These are phyloP conservation scores for Russula virescens DNA, from an alignment of 768 basidiomycete genomes.

Conservation along the genomic window DNA sequence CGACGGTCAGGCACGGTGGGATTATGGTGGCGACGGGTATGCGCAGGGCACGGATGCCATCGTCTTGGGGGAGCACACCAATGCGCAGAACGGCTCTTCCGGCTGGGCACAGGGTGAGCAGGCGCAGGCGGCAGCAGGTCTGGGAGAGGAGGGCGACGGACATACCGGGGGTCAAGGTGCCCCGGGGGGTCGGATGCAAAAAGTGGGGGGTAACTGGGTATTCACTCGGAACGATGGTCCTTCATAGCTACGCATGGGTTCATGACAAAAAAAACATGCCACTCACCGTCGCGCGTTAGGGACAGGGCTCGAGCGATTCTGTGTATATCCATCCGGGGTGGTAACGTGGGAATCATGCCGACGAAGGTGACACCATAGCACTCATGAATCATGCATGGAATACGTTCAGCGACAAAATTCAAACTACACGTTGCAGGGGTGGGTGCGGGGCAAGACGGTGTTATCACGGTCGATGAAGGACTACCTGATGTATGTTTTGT, in stretches of 20 bases:
- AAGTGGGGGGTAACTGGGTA: constrained; percentile 66
- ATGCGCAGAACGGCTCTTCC: constrained; percentile 12
- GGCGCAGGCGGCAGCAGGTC: neutral
- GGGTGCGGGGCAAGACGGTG: too few relatives aligned
- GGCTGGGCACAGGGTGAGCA: constrained; percentile 22
- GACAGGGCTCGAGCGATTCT: neutral
- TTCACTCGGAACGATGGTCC: constrained; percentile 43
- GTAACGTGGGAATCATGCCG: neutral
- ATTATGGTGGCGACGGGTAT: constrained; percentile 34
- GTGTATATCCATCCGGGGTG: neutral
- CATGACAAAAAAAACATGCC: neutral
- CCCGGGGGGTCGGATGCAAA: constrained; percentile 48
- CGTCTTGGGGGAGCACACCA: constrained; percentile 47
- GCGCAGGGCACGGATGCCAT: constrained; percentile 49
- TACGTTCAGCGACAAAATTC: too few relatives aligned
- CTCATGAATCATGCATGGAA: too few relatives aligned
- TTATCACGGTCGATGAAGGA: too few relatives aligned
- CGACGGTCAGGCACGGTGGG: constrained; percentile 30
- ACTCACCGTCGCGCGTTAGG: neutral
- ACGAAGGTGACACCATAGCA: too few relatives aligned
- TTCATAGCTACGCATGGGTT: constrained; percentile 23
- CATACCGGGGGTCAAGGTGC: constrained; percentile 11
- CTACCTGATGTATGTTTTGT: too few relatives aligned
- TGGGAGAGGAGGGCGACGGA: constrained; percentile 3
- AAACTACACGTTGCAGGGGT: too few relatives aligned